Evolutionary conservation across 129 eudicot species (phyloP).

Genomic region (Centrapalus pauciflorus): DNA sequence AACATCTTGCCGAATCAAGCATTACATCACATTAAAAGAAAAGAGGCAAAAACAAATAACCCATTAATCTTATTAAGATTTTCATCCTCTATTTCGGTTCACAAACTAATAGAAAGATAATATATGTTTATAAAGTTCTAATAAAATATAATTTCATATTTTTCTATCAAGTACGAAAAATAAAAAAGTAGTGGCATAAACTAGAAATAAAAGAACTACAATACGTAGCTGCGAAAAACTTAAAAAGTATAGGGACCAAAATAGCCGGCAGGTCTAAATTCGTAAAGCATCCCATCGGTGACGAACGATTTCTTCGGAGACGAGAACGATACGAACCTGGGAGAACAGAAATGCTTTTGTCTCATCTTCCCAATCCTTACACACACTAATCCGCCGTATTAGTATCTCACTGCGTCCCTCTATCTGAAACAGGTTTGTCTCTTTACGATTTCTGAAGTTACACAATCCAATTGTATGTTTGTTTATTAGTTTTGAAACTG

Average conservation of each 20-base stretch:
- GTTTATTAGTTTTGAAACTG: background rate
- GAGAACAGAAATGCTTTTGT: background rate
- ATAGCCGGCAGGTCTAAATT: background rate
- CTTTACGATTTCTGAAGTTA: background rate
- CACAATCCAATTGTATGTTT: background rate
- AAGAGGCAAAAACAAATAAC: no score
- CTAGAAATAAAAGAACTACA: background rate
- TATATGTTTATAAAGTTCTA: no score
- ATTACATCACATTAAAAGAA: no score
- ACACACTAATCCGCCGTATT: background rate
- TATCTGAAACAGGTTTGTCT: background rate
- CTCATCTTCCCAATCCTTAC: background rate
- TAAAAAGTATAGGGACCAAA: slow-evolving; percentile 6
- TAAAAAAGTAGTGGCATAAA: no score
- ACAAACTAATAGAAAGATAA: no score
- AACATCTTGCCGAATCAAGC: no score
- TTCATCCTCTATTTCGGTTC: no score
- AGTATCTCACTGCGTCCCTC: background rate
- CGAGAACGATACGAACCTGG: background rate
- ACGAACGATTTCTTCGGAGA: background rate
- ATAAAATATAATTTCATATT: no score
- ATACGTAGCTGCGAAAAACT: background rate
- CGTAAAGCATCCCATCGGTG: background rate
- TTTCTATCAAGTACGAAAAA: no score
- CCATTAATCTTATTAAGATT: no score